Base-by-base conservation (phyloP, 2,329 filamentous ascomycete genomes). In the Penicillium janthinellum region DNA sequence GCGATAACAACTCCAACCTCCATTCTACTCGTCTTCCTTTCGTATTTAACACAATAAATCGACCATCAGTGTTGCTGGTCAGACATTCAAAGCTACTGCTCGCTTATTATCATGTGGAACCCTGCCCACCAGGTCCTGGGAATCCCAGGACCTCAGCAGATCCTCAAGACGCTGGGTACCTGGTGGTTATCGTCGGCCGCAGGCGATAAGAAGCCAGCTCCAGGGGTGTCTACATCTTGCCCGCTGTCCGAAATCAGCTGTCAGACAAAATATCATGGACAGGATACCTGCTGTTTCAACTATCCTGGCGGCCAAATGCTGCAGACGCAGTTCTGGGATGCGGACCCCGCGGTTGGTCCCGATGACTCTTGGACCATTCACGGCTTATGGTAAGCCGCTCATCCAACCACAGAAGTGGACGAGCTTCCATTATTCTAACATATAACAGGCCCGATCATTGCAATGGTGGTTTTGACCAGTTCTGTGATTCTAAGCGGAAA, bases 301-400 rank as follows among this genome's bases (percentile, higher is more conserved):
- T 81, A 85, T 22, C 89, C 89, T 0, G 86, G 88, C 4, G 90
- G 90, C 7, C 84, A 90, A 62, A 77, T 92, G 47, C 81, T 92
- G 4, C 85, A 86, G 73, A 92, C 90, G 2, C 90, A 92, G 68
- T 92, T 92, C 77, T 92, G 90, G 90, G 89, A 92, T 70, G 84
- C 86, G 0, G 72, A 83, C 59, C 88, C 88, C 1, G 78, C 82
- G 1, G 83, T 86, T 4, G 89, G 90, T 0, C 89, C 90, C 2
- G 76, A 75, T 52, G 84, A 91, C 70, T 87, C 85, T 5, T 93
- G 89, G 89, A 91, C 88, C 1, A 83, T 91, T 42, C 90, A 92
- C 70, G 89, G 89, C 1, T 80, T 92, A 8, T 90, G 84, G 83
- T 83, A 72, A 67, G 76, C 31, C 50, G 37, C 31, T 12, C 49